Base-by-base conservation (phyloP, 2,329 filamentous ascomycete species). In the Geoglossum cookeanum region DNA sequence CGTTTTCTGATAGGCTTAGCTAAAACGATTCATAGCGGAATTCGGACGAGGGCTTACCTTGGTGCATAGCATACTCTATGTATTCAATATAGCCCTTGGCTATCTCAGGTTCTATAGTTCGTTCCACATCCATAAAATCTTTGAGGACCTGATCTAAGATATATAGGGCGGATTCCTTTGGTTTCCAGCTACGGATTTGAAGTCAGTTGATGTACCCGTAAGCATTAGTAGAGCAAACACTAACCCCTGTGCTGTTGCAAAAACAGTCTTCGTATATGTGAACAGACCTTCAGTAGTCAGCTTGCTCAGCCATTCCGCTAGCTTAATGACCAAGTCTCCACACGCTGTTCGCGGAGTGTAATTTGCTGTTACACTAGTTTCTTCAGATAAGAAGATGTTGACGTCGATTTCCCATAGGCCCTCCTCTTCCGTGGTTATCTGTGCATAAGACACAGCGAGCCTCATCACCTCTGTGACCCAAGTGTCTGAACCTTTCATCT, bases 391-490 rank as follows among this genome's bases (percentile, higher is more conserved):
- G 70, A 94, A 98, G 1, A 98, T 78, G 59, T 94, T 97, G 63
- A 94, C 85, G 68, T 98, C 92, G 61, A 96, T 88, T 63, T 96
- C 88, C 92, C 92, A 98, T 8, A 98, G 72, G 6, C 87, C 88
- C 70, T 96, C 88, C 66, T 97, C 92, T 68, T 98, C 92, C 32
- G 81, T 83, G 1, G 86, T 90, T 63, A 98, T 94, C 62, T 91
- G 87, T 11, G 89, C 84, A 69, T 94, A 97, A 1, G 83, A 81
- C 22, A 89, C 81, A 8, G 89, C 80, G 62, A 96, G 78, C 67
- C 85, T 86, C 80, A 96, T 85, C 22, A 96, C 81, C 64, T 95
- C 86, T 37, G 85, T 77, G 62, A 96, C 78, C 91, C 91, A 97
- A 35, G 8, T 53, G 33, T 53, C 49, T 6, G 80, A 77, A 58